Percentiles rank a stretch among this genome's conserved stretches.
phyloP scores from a whole-genome alignment of 345 rosid genomes.

The Lepidium didymum region DNA sequence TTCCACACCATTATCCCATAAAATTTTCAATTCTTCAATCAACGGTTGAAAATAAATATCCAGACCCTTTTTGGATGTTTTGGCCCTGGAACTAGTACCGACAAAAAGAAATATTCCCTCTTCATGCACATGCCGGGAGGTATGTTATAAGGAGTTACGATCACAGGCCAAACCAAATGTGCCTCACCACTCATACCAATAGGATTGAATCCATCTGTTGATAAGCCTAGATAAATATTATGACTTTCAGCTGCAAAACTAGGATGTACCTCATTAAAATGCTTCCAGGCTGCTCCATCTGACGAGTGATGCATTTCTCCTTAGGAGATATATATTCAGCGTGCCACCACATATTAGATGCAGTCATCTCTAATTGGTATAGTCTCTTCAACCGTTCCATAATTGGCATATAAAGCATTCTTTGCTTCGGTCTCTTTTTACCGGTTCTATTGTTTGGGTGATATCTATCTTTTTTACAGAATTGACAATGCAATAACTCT shows the following conservation, averaged over 20 bases:
- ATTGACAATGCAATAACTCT: not conserved
- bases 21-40: not conserved
- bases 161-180: not conserved
- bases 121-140: not conserved
- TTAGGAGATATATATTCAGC: not conserved
- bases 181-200: not conserved
- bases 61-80: not conserved
- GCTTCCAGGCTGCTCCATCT: not conserved
- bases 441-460: not conserved
- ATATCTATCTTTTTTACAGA: not conserved
- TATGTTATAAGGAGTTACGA: not conserved
- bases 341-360: not conserved
- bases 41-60: not conserved
- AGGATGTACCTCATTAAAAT: not conserved
- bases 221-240: not conserved
- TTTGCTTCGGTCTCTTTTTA: not conserved
- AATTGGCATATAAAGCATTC: not conserved
- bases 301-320: not conserved
- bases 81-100: not conserved
- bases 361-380: not conserved
- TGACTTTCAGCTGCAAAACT: not conserved
- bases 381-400: not conserved
- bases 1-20: not conserved
- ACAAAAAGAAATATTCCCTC: not conserved
- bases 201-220: not conserved